Percentiles rank a stretch among this genome's conserved stretches.
phyloP scores from a whole-genome alignment of 805 yeast species.

The Ogataea naganishii region DNA sequence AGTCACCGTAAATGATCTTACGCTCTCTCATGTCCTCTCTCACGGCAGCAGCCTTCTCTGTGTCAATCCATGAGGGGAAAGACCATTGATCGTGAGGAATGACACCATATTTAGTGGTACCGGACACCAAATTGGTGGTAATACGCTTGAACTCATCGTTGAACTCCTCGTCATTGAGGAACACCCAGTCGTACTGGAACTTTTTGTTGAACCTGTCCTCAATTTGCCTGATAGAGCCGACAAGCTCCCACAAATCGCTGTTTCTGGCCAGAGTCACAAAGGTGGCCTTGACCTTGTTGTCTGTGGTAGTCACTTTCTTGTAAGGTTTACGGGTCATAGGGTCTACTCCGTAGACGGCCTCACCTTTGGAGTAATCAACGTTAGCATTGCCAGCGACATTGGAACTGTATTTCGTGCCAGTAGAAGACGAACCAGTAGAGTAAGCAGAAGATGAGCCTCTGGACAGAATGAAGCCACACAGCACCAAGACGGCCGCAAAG shows the following conservation, averaged over 20 bases:
- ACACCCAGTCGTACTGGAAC: constrained; percentile 90
- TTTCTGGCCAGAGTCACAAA: constrained; percentile 78
- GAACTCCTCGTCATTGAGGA: constrained; percentile 82
- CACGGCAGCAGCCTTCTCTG: constrained; percentile 49
- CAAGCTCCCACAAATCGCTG: constrained; percentile 53
- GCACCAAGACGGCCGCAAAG: constrained; percentile 34
- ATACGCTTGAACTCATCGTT: constrained; percentile 68
- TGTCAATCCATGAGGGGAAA: constrained; percentile 77
- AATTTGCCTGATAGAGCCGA: constrained; percentile 61
- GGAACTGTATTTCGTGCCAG: not conserved
- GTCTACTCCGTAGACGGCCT: no score
- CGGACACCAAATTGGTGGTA: constrained; percentile 64
- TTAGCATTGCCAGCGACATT: constrained; percentile 2
- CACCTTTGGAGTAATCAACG: constrained; percentile 5
- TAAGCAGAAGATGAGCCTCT: constrained; percentile 33
- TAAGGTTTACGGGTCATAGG: no score
- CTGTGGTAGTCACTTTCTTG: constrained; percentile 5
- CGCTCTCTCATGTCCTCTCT: constrained; percentile 44
- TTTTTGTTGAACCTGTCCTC: constrained; percentile 85
- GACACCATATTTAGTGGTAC: constrained; percentile 66
- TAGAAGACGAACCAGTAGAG: constrained; percentile 3
- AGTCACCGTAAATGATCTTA: constrained; percentile 54
- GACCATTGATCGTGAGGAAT: constrained; percentile 87
- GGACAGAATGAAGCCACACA: constrained; percentile 39
- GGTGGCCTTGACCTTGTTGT: constrained; percentile 56